A percentile compares a stretch with the other conserved stretches of the same genome.
Conservation (phyloP, 805 yeast genomes). For the Yamadazyma olivae region DNA sequence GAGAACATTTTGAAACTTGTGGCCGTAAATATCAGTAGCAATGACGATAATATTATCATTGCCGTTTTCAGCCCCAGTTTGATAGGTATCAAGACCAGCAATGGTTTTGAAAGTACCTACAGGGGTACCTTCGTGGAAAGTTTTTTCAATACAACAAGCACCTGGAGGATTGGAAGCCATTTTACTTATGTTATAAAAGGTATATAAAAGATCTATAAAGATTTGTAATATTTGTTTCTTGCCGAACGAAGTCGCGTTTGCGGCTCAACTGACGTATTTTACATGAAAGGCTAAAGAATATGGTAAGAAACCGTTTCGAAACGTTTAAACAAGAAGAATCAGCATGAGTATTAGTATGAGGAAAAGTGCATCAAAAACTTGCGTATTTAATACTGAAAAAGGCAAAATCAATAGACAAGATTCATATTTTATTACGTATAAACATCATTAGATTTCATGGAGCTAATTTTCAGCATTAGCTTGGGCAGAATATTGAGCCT, state of each 20-base stretch:
- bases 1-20: slow-evolving; percentile 51
- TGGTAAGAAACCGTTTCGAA: too few species aligned
- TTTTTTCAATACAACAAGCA: slow-evolving; percentile 43
- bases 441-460: not conserved
- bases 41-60: slow-evolving; percentile 54
- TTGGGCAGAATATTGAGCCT: slow-evolving; percentile 31
- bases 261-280: too few species aligned
- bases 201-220: too few species aligned
- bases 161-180: slow-evolving; percentile 54
- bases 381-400: too few species aligned
- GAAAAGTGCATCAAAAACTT: too few species aligned
- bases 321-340: too few species aligned
- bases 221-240: too few species aligned
- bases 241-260: too few species aligned
- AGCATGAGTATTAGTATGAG: too few species aligned
- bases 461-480: slow-evolving; percentile 17
- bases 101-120: slow-evolving; percentile 40
- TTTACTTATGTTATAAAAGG: too few species aligned
- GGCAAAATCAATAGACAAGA: not conserved
- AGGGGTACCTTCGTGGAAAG: slow-evolving; percentile 50
- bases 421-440: not conserved
- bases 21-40: slow-evolving; percentile 69
- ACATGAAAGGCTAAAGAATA: too few species aligned
- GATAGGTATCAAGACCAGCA: slow-evolving; percentile 39
- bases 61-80: slow-evolving; percentile 23